Percentiles rank a stretch among this genome's conserved stretches.
phyloP scores from a whole-genome alignment of 1,284 basidiomycete species.

The Coniferiporia weirii region DNA sequence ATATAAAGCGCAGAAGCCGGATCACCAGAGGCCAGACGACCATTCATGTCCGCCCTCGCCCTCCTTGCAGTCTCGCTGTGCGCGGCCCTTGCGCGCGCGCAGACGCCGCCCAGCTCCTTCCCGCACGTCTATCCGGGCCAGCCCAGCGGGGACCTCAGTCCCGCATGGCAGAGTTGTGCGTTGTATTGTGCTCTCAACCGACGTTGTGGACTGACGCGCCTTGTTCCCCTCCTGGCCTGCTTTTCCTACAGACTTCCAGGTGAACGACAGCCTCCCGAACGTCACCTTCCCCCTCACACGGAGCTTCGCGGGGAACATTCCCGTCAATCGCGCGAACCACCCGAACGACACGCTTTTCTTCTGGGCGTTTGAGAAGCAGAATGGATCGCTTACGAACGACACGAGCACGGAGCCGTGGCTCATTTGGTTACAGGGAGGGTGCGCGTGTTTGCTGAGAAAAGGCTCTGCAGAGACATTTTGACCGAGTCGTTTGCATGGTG shows the following conservation, averaged over 20 bases:
- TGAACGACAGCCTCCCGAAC: slow-evolving; percentile 53
- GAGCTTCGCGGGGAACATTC: slow-evolving; percentile 64
- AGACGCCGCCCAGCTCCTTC: slow-evolving; percentile 10
- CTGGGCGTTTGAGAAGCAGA: slow-evolving; percentile 56
- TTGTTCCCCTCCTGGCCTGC: not conserved
- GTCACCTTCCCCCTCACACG: slow-evolving; percentile 52
- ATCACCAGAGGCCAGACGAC: not conserved
- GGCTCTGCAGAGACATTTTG: not conserved
- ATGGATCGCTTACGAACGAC: slow-evolving; percentile 50
- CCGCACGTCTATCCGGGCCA: slow-evolving; percentile 15
- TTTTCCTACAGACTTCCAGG: slow-evolving; percentile 34
- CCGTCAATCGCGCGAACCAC: slow-evolving; percentile 56
- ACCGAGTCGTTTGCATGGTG: not conserved
- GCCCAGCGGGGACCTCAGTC: slow-evolving; percentile 9
- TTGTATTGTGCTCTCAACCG: not conserved
- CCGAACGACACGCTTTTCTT: slow-evolving; percentile 72
- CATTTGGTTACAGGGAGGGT: slow-evolving; percentile 74
- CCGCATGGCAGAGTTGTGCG: slow-evolving; percentile 15
- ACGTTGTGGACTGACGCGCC: not conserved
- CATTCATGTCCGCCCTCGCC: not conserved
- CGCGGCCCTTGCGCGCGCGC: not conserved
- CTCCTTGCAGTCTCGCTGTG: not conserved
- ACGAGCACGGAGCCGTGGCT: slow-evolving; percentile 52
- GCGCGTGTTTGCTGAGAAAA: slow-evolving; percentile 22
- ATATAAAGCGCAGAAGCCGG: not conserved